Evolutionary conservation across 2,329 filamentous ascomycete species (phyloP).

Genomic region (Phyllosticta paracitricarpa): DNA sequence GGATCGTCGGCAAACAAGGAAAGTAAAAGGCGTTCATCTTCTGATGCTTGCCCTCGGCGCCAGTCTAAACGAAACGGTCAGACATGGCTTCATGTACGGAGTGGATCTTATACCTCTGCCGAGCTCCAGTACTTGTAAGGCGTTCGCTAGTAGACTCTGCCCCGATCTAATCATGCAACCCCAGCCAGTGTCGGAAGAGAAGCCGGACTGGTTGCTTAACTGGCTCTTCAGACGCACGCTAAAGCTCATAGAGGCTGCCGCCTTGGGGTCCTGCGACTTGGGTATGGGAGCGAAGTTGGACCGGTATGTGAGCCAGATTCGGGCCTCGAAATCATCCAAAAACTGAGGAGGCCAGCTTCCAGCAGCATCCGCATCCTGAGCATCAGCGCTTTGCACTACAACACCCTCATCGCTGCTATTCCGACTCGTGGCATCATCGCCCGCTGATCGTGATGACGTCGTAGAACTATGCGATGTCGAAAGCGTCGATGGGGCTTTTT

Average conservation of each 20-base stretch:
- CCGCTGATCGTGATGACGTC: conserved; percentile 17
- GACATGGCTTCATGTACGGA: background rate
- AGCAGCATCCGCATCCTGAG: conserved; percentile 23
- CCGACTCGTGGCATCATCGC: conserved; percentile 50
- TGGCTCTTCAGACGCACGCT: conserved; percentile 75
- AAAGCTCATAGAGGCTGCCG: conserved; percentile 63
- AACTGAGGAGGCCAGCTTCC: conserved; percentile 75
- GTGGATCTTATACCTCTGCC: conserved; percentile 56
- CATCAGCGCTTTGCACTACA: conserved; percentile 32
- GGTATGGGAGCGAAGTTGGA: conserved; percentile 77
- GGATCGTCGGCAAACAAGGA: conserved; percentile 81
- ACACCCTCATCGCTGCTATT: conserved; percentile 61
- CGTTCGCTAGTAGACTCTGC: conserved; percentile 84
- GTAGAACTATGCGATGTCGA: conserved; percentile 13
- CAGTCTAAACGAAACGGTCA: conserved; percentile 47
- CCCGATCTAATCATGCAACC: conserved; percentile 98
- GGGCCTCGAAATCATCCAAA: conserved; percentile 84
- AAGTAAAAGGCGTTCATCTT: conserved; percentile 61
- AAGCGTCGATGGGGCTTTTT: conserved; percentile 2
- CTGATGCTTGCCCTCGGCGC: conserved; percentile 51
- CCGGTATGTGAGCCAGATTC: conserved; percentile 93
- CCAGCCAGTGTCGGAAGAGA: conserved; percentile 92
- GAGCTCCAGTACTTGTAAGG: conserved; percentile 60
- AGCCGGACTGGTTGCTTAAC: conserved; percentile 63
- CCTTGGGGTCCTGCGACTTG: conserved; percentile 64